phyloP scores from a whole-genome alignment of 352 stramenopile genomes.

The Globisporangium echinulatum region DNA sequence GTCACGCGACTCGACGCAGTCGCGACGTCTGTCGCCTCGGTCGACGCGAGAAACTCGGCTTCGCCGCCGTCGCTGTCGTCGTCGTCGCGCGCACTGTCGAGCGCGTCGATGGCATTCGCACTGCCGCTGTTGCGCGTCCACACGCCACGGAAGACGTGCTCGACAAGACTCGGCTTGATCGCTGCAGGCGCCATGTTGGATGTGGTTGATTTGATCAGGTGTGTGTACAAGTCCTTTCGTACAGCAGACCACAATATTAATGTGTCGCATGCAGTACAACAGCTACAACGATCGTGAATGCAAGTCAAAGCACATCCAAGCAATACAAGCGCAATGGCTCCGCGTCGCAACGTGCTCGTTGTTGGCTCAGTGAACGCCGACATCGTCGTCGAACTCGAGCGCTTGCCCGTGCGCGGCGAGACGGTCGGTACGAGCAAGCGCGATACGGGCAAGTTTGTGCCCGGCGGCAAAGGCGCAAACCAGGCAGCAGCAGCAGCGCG shows the following conservation, averaged over 20 bases:
- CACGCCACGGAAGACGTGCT: constrained; percentile 64
- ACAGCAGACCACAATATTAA: too few relatives aligned
- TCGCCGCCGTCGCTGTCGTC: constrained; percentile 37
- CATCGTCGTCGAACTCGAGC: constrained; percentile 69
- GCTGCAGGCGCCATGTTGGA: constrained; percentile 17
- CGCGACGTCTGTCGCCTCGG: constrained; percentile 13
- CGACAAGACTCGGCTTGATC: constrained; percentile 56
- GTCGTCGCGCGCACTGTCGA: constrained; percentile 23
- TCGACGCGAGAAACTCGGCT: constrained; percentile 25
- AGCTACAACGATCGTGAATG: too few relatives aligned
- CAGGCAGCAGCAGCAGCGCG: constrained; percentile 57
- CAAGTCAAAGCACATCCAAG: background rate
- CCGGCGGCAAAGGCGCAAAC: constrained; percentile 77
- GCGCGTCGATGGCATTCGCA: background rate
- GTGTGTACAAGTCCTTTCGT: too few relatives aligned
- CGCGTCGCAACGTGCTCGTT: constrained; percentile 39
- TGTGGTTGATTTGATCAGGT: too few relatives aligned
- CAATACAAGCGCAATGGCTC: background rate
- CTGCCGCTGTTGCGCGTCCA: constrained; percentile 27
- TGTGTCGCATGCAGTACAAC: too few relatives aligned
- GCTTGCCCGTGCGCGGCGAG: constrained; percentile 59
- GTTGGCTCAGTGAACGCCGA: constrained; percentile 84
- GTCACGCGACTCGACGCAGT: constrained; percentile 29
- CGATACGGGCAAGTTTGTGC: constrained; percentile 59
- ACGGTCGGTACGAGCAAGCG: constrained; percentile 46